A percentile compares a stretch with the other conserved stretches of the same genome.
Evolutionary conservation across 2,329 filamentous ascomycete species (phyloP).

Genomic region (Raffaelea arxii): DNA sequence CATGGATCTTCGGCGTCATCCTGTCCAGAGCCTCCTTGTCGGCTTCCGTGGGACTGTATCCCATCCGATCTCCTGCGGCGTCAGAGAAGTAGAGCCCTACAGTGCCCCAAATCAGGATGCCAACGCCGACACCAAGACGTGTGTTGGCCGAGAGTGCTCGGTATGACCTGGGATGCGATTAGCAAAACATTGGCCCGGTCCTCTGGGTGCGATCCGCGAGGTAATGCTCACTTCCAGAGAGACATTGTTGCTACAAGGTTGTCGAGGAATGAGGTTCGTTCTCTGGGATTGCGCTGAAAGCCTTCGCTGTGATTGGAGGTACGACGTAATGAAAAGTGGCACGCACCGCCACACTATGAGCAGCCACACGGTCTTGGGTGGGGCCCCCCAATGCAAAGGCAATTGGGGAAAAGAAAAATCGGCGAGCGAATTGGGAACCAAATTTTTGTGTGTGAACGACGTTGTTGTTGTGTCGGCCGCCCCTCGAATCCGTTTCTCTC

Average conservation of each 20-base stretch:
- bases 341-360: neutral
- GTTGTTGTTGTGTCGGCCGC: no score
- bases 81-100: slow-evolving; percentile 67
- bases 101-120: slow-evolving; percentile 66
- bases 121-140: slow-evolving; percentile 61
- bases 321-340: neutral
- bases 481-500: no score
- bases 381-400: neutral
- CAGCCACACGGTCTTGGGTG: neutral
- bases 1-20: slow-evolving; percentile 50
- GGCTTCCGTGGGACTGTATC: slow-evolving; percentile 60
- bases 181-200: slow-evolving; percentile 1
- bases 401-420: no score
- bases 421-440: neutral
- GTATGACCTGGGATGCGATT: slow-evolving; percentile 45
- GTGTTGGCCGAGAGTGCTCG: slow-evolving; percentile 60
- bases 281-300: neutral
- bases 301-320: neutral
- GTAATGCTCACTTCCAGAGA: slow-evolving; percentile 14
- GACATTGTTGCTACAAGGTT: no score
- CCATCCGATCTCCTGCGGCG: slow-evolving; percentile 61
- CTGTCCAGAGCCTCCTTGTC: slow-evolving; percentile 60
- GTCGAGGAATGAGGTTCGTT: neutral
- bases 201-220: no score
- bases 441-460: no score